Evolutionary conservation across 75 land plant species (phyloP), one percentile per base, ranked within the genome.

Genomic region (Adiantum capillusveneris): DNA sequence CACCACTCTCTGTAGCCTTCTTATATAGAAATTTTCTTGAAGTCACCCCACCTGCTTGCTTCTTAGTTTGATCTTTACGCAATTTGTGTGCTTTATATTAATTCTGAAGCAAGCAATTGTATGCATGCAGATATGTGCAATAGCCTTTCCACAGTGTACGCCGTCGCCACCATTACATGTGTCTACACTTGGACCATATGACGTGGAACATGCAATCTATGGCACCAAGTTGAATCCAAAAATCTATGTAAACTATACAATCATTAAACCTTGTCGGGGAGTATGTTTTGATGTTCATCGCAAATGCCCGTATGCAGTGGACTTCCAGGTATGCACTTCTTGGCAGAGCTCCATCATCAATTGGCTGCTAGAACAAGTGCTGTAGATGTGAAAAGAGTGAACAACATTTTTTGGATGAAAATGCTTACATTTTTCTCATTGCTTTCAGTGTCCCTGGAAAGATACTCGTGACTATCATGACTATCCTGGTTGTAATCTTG

Each of bases 221-320:
- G 18, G 12, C 62, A 36, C 21, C 16, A 25, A 24, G 11, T 26
- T 46, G 18, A 14, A 31, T 9, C 37, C 56, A 11, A 29, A 14
- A 0, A 29, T 49, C 12, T 21, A 50, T 12, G 52, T 50, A 5
- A 51, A 31, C 13, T 63, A 43, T 54, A 29, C 51, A 25, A 25
- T 53, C 56, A 13, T 53, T 31, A 63, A 63, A 49, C 65, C 65
- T 41, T 63, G 65, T 49, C 54, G 56, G 30, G 65, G 58, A 14
- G 24, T 63, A 14, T 63, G 65, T 49, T 63, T 52, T 52, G 65
- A 29, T 29, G 65, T 63, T 0, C 12, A 49, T 49, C 65, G 46
- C 39, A 18, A 31, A 37, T 63, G 65, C 24, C 65, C 44, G 31
- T 29, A 63, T 30, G 34, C 7, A 21, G 0, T 31, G 0, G 56